Base-by-base conservation (phyloP, 495 filamentous ascomycete species). In the Copromyces sp. region DNA sequence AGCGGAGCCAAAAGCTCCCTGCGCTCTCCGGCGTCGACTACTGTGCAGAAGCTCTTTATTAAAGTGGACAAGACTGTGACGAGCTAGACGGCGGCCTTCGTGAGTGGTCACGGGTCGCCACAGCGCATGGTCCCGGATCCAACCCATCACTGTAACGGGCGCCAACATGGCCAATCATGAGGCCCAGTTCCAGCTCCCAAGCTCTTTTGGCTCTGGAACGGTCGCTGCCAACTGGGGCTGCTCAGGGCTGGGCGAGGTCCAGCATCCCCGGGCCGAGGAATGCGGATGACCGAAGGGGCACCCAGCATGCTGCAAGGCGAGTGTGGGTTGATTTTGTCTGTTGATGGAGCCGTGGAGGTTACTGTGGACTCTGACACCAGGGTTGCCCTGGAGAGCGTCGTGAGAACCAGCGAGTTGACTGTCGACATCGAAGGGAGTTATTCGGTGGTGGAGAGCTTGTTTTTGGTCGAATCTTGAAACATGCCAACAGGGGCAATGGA, bases 131-230 rank as follows among this genome's bases (percentile, higher is more conserved):
- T 61, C 70, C 47, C 42, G 68, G 65, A 70, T 72, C 70, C 74
- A 53, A 65, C 72, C 76, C 71, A 74, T 83, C 82, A 83, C 82
- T 73, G 73, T 77, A 69, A 74, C 75, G 80, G 82, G 83, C 83
- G 83, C 78, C 78, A 83, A 83, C 77, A 73, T 68, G 73, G 72
- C 83, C 83, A 84, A 84, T 84, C 77, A 83, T 9, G 73, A n/a
- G 5, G 68, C 71, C 75, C 53, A 70, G 32, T 75, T 74, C 59
- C 75, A 53, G 69, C 35, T 70, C 68, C 71, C 69, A 73, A 74
- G 76, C 78, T 74, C 74, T 75, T 72, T 70, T 72, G 72, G 69
- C 74, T 72, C 70, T 39, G 42, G 29, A 53, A 53, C 32, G 68
- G 37, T 39, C 61, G 24, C 39, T 38, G 35, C 37, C 68, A n/a